These are phyloP conservation scores for Phytopythium ostracodes DNA, from an alignment of 352 stramenopile genomes.

Conservation along the genomic window DNA sequence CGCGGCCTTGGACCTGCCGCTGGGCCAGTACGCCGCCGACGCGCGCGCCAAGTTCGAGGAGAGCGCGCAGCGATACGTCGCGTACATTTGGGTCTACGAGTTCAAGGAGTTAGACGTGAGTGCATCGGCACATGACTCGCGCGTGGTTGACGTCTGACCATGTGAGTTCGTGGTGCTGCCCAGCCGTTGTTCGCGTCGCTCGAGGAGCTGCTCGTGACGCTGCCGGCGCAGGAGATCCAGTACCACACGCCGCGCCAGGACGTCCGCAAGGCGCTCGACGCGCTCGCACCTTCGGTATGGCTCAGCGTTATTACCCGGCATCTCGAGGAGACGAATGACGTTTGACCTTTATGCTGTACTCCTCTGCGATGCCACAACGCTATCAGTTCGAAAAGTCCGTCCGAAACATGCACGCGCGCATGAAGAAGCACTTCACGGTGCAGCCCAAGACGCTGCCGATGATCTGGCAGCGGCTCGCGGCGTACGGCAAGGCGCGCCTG, in stretches of 20 bases:
- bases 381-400: slow-evolving; percentile 66
- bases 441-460: slow-evolving; percentile 47
- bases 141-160: not conserved
- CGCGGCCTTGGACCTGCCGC: slow-evolving; percentile 31
- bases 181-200: slow-evolving; percentile 55
- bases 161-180: too few species aligned
- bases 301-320: not conserved
- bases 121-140: not conserved
- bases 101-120: slow-evolving; percentile 56
- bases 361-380: too few species aligned
- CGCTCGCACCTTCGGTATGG: slow-evolving; percentile 30
- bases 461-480: slow-evolving; percentile 50
- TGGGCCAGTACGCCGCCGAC: slow-evolving; percentile 47
- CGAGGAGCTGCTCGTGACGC: slow-evolving; percentile 42
- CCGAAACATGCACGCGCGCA: slow-evolving; percentile 58
- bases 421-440: slow-evolving; percentile 68
- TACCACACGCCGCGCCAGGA: slow-evolving; percentile 64
- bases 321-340: not conserved
- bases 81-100: slow-evolving; percentile 66
- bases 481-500: slow-evolving; percentile 35
- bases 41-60: slow-evolving; percentile 36
- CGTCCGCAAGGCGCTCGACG: slow-evolving; percentile 44
- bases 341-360: not conserved
- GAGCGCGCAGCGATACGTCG: slow-evolving; percentile 43
- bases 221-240: slow-evolving; percentile 59